Evolutionary conservation across 768 basidiomycete species (phyloP).

Genomic region (Psilocybe azurescens): DNA sequence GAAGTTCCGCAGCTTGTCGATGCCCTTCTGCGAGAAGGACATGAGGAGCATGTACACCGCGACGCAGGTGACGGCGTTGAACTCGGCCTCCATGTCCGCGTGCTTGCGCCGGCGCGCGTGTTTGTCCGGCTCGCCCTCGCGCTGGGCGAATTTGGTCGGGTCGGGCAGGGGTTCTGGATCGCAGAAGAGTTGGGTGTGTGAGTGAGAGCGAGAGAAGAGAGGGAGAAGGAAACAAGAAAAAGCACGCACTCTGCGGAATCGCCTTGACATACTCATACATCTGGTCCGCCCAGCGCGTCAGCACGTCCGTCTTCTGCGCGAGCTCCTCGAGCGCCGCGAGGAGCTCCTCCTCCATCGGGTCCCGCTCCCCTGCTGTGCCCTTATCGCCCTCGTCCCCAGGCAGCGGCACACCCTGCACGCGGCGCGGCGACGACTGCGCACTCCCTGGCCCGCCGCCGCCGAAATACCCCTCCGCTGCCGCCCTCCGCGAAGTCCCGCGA

Average conservation of each 20-base stretch:
- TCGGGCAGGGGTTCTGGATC: conserved; percentile 77
- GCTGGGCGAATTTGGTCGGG: conserved; percentile 73
- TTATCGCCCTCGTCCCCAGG: background rate
- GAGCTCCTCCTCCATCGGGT: conserved; percentile 84
- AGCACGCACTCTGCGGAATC: conserved; percentile 75
- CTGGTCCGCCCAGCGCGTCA: conserved; percentile 94
- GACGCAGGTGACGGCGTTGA: conserved; percentile 84
- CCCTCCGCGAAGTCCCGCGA: conserved; percentile 32
- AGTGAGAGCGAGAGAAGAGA: conserved; percentile 10
- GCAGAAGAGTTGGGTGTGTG: conserved; percentile 2
- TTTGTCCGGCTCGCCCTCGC: conserved; percentile 75
- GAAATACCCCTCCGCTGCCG: background rate
- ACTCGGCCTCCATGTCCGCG: conserved; percentile 81
- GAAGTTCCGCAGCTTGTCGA: conserved; percentile 77
- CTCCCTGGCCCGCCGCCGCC: conserved; percentile 22
- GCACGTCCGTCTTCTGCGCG: conserved; percentile 94
- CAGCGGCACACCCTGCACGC: conserved; percentile 56
- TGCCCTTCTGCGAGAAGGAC: conserved; percentile 92
- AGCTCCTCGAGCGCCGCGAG: conserved; percentile 83
- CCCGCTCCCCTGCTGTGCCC: conserved; percentile 49
- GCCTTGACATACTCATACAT: conserved; percentile 90
- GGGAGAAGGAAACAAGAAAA: background rate
- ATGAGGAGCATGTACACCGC: conserved; percentile 91
- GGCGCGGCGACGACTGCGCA: conserved; percentile 58
- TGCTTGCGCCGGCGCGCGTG: conserved; percentile 71